phyloP scores from a whole-genome alignment of 2,329 filamentous ascomycete species.

The Magnaporthiopsis rhizophila region DNA sequence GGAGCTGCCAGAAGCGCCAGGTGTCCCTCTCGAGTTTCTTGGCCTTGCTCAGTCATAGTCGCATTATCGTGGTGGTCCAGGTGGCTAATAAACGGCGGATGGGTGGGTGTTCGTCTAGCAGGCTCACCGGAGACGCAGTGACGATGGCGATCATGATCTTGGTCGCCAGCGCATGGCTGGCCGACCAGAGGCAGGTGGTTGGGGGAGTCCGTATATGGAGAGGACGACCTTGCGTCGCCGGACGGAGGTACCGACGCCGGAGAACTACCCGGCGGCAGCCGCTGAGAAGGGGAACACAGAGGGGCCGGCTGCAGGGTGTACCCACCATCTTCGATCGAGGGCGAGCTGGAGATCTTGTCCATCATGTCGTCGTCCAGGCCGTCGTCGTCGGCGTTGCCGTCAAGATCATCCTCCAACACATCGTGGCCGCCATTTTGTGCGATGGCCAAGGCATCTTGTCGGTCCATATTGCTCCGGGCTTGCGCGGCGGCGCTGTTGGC shows the following conservation, averaged over 20 bases:
- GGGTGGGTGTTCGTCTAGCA: constrained; percentile 19
- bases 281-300: constrained; percentile 31
- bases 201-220: constrained; percentile 32
- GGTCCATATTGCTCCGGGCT: constrained; percentile 28
- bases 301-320: constrained; percentile 35
- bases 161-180: constrained; percentile 12
- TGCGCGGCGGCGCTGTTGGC: constrained; percentile 14
- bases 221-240: constrained; percentile 31
- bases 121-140: constrained; percentile 44
- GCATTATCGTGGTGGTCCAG: neutral
- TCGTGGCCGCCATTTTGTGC: constrained; percentile 53
- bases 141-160: constrained; percentile 29
- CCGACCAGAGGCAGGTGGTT: constrained; percentile 21
- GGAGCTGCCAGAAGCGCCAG: neutral
- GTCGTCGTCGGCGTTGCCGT: constrained; percentile 63
- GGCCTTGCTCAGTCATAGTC: neutral
- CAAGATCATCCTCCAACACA: constrained; percentile 53
- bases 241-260: constrained; percentile 20
- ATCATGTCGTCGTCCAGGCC: constrained; percentile 89
- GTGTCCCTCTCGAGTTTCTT: neutral
- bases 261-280: constrained; percentile 20
- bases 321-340: constrained; percentile 98
- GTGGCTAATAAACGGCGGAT: neutral
- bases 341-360: constrained; percentile 98
- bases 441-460: constrained; percentile 51